phyloP scores from a whole-genome alignment of 331 rosid species.

The Stylosanthes scabra region DNA sequence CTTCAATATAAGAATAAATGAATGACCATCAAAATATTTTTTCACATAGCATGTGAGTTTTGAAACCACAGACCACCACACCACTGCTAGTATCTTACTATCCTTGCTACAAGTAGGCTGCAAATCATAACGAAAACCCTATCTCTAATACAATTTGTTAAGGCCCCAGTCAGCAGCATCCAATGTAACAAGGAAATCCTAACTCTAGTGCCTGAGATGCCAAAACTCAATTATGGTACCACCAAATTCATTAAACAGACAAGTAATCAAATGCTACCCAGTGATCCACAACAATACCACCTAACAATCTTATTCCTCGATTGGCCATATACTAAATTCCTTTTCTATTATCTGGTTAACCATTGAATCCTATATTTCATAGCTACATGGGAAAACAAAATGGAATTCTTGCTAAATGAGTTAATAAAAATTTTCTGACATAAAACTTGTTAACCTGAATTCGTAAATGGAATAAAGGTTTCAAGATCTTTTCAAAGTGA shows the following conservation, averaged over 20 bases:
- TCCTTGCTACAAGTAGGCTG: not conserved
- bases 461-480: constrained; percentile 1
- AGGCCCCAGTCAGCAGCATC: not conserved
- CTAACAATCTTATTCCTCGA: not conserved
- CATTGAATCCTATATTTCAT: not conserved
- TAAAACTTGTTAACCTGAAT: not conserved
- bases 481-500: constrained; percentile 14
- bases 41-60: not conserved
- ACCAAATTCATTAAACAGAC: not conserved
- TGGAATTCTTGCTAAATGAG: not conserved
- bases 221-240: not conserved
- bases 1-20: constrained; percentile 2
- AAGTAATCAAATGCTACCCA: constrained; percentile 8
- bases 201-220: not conserved
- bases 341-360: constrained; percentile 1
- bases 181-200: constrained; percentile 14
- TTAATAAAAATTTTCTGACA: not conserved
- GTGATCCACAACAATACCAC: constrained; percentile 6
- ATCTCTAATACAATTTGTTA: not conserved
- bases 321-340: constrained; percentile 3
- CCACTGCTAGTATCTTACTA: not conserved
- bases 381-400: not conserved
- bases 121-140: not conserved
- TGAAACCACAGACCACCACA: constrained; percentile 24
- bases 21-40: not conserved